phyloP scores from a whole-genome alignment of 2,329 filamentous ascomycete genomes.

The Alternaria arbusti region DNA sequence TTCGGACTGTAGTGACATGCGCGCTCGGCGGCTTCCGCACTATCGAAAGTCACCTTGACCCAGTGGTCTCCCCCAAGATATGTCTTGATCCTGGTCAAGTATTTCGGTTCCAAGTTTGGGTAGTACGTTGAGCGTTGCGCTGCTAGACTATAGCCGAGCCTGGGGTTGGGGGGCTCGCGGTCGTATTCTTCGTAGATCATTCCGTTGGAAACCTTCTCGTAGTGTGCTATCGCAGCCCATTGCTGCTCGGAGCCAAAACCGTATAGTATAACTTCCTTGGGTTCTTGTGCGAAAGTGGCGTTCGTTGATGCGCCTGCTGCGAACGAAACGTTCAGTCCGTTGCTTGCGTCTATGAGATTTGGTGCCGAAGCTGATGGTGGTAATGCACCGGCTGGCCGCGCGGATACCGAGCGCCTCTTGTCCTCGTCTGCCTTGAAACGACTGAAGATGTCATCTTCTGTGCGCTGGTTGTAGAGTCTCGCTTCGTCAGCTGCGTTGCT shows the following conservation, averaged over 20 bases:
- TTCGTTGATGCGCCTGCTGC: constrained; percentile 39
- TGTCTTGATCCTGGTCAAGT: constrained; percentile 78
- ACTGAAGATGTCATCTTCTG: constrained; percentile 57
- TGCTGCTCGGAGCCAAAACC: constrained; percentile 74
- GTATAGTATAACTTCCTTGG: constrained; percentile 83
- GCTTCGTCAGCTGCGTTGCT: constrained; percentile 63
- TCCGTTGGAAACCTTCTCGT: constrained; percentile 80
- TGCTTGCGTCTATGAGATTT: constrained; percentile 39
- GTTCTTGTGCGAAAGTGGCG: constrained; percentile 56
- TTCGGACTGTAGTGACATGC: constrained; percentile 57
- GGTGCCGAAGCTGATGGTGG: constrained; percentile 41
- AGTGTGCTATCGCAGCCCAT: constrained; percentile 89
- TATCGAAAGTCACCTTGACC: constrained; percentile 69
- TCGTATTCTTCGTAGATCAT: constrained; percentile 93
- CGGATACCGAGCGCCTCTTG: constrained; percentile 35
- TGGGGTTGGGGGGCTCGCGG: constrained; percentile 76
- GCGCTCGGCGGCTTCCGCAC: constrained; percentile 55
- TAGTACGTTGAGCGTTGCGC: constrained; percentile 72
- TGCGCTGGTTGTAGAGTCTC: constrained; percentile 52
- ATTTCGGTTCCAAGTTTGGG: constrained; percentile 71
- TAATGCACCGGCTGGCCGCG: constrained; percentile 28
- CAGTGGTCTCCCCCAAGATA: constrained; percentile 88
- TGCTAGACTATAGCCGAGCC: constrained; percentile 75
- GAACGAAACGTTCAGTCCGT: constrained; percentile 35
- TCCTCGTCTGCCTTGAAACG: constrained; percentile 40